Evolutionary conservation across 768 basidiomycete genomes (phyloP).

Genomic region (Crassisporium funariophilum): DNA sequence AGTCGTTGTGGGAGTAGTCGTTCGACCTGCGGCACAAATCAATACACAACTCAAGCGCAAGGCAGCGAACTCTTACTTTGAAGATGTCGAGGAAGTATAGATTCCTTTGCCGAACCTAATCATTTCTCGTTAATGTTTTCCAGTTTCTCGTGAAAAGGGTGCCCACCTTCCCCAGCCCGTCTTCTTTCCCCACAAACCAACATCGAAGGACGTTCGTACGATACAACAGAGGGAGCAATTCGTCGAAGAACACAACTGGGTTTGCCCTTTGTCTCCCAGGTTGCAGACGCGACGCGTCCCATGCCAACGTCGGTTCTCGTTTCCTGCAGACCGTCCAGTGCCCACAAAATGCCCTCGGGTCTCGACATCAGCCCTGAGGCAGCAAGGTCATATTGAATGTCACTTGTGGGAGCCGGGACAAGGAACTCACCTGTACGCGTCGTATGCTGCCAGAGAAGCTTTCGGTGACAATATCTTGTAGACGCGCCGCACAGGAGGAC

Average conservation of each 20-base stretch:
- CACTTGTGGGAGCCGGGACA: neutral
- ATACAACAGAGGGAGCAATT: constrained; percentile 68
- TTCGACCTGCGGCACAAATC: constrained; percentile 47
- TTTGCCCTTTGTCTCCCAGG: constrained; percentile 62
- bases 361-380: constrained; percentile 56
- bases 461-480: constrained; percentile 64
- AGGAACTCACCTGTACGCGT: constrained; percentile 56
- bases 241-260: constrained; percentile 53
- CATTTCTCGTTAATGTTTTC: neutral
- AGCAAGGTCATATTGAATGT: constrained; percentile 1
- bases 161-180: constrained; percentile 70
- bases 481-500: constrained; percentile 59
- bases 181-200: constrained; percentile 67
- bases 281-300: constrained; percentile 68
- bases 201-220: constrained; percentile 62
- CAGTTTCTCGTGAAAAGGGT: constrained; percentile 7
- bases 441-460: constrained; percentile 53
- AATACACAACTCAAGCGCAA: neutral
- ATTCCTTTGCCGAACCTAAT: constrained; percentile 68
- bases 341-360: constrained; percentile 57
- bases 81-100: constrained; percentile 79
- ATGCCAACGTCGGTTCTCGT: constrained; percentile 78
- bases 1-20: constrained; percentile 67
- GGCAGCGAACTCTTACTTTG: constrained; percentile 55
- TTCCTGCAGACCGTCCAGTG: constrained; percentile 59